Percentiles rank a stretch among this genome's conserved stretches.
These are phyloP conservation scores for Hortiboletus rubellus DNA, from an alignment of 1,284 basidiomycete species.

Conservation along the genomic window DNA sequence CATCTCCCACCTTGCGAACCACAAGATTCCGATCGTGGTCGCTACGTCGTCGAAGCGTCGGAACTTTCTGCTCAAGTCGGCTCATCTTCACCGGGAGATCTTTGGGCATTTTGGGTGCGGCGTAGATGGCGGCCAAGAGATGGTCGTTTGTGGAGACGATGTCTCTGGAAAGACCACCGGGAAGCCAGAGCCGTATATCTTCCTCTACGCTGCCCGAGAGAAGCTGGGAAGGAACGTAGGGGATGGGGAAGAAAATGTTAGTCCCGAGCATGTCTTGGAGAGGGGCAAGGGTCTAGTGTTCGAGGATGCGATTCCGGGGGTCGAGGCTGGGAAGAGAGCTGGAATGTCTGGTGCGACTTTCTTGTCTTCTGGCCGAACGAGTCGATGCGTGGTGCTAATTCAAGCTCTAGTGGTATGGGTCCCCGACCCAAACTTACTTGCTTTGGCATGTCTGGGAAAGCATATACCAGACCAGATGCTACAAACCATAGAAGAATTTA, in stretches of 20 bases:
- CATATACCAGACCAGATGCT: conserved; percentile 57
- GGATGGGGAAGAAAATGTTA: conserved; percentile 39
- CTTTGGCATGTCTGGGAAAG: conserved; percentile 44
- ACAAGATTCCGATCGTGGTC: conserved; percentile 70
- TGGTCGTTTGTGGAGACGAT: conserved; percentile 71
- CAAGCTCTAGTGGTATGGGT: conserved; percentile 67
- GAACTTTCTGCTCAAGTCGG: conserved; percentile 66
- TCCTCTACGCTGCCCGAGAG: conserved; percentile 62
- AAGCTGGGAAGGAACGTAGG: conserved; percentile 60
- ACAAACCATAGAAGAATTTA: conserved; percentile 62
- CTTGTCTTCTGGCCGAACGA: not conserved
- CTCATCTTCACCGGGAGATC: conserved; percentile 51
- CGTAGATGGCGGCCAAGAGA: conserved; percentile 38
- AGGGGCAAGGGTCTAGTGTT: conserved; percentile 68
- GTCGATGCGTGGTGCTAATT: conserved; percentile 7
- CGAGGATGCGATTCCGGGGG: conserved; percentile 71
- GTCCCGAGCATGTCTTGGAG: conserved; percentile 45
- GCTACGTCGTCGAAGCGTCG: conserved; percentile 70
- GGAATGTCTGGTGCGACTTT: conserved; percentile 71
- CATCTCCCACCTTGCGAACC: conserved; percentile 61
- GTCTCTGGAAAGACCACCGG: conserved; percentile 44
- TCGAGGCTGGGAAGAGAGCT: conserved; percentile 74
- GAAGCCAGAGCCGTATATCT: conserved; percentile 77
- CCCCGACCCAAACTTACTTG: conserved; percentile 66
- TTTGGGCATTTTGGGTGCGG: conserved; percentile 44